Base-by-base conservation (phyloP, 139 green algal species). In the Chlorella sorokiniana region DNA sequence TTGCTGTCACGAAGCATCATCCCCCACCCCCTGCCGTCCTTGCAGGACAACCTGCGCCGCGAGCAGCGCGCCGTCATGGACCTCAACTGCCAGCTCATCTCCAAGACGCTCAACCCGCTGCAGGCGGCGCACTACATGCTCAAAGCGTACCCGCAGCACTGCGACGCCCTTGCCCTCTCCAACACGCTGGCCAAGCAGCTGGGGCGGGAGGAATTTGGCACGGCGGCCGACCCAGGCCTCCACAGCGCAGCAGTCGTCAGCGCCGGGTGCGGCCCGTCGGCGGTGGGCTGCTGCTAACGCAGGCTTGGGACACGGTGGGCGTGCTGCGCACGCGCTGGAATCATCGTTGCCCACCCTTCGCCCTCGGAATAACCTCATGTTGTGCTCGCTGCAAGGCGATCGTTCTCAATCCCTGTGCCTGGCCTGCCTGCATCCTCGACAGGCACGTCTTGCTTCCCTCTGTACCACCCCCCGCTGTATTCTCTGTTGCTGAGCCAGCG, bases 11-110 rank as follows among this genome's bases (percentile, higher is more conserved):
- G 1, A 20, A 7, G 16, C 5, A 22, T 56, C n/a, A 14, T 64
- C 29, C 52, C 23, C 37, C 35, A 37, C 22, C 38, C 35, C 33
- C 29, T 27, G 10, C 7, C 31, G 37, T 35, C 16, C 9, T 38
- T 52, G 68, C 52, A 78, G 69, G 78, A 88, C 61, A 88, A 88
- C 76, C 72, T 88, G 69, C 45, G 84, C 31, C 69, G 78, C 9
- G 84, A 88, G 64, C 84, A 88, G 70, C 69, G 84, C 4, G 45
- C 69, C 11, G 79, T 81, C 25, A 85, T 88, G 84, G 84, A 88
- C 45, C 42, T 88, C 35, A 88, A 88, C 62, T 88, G 84, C 78
- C 35, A 40, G 22, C 68, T 64, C 35, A 81, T 85, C 25, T 52
- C 77, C 35, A 70, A 63, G 45, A 72, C 81, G 20, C 81, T 85